Base-by-base conservation (phyloP, 768 basidiomycete species). In the Roridomyces roridus region DNA sequence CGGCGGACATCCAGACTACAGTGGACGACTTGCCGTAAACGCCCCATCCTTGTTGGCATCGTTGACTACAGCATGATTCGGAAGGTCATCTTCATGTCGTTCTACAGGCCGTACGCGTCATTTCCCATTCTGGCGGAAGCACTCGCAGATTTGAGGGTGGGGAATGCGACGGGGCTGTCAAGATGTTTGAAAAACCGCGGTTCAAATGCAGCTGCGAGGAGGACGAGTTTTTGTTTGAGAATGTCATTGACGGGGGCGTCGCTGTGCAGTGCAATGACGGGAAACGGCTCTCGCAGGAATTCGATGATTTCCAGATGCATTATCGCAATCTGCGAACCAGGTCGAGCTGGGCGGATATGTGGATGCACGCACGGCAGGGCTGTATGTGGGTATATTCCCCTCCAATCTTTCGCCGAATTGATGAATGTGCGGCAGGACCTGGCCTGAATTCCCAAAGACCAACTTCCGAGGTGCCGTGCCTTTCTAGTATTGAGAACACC, bases 191-290 rank as follows among this genome's bases (percentile, higher is more conserved):
- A 20, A 17, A 39, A 1, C 63, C 65, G 11, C 58, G 65, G 0
- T 74, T 73, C 57, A 34, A 71, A 31, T 78, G 77, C 46, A 53
- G 67, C 8, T 75, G 72, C 46, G 68, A 57, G 23, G 28, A 42
- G 35, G 15, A 63, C 28, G 42, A 59, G 34, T 44, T 51, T 17
- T 24, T 9, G 20, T 52, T 58, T n/a, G 51, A 57, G 17, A 3
- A 14, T 14, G 34, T 51, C 9, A 3, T 0, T 7, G 60, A 53
- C 1, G 46, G 20, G 5, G 24, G 10, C 0, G 0, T 1, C 3
- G 60, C 56, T 2, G 24, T 62, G n/a, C 5, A n/a, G 0, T 62
- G 60, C 34, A 62, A 58, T 18, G 60, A 62, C 29, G 60, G 56
- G 2, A 24, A 35, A 24, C 45, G 29, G 1, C 52, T 62, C 24